Evolutionary conservation across 306 rosid genomes (phyloP), one percentile per base, ranked within the genome.

Genomic region (Pterocarpus santalinus): DNA sequence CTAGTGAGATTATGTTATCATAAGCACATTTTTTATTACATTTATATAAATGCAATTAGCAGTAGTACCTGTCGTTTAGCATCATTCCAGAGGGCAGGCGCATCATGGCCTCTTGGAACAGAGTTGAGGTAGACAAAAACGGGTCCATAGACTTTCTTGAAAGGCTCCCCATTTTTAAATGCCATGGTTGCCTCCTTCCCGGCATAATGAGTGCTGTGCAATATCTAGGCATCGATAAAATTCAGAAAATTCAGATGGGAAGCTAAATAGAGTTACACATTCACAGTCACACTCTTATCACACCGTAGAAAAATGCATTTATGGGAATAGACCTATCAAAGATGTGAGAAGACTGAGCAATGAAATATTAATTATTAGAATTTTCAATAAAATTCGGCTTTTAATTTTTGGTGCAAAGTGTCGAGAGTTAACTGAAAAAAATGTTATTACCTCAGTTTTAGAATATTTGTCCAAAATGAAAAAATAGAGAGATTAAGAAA

Each of bases 91-190:
- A 90, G 94, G 13, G 56, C 3, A 12, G 33, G 66, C 5, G 83
- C 35, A 57, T 81, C 72, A 9, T 81, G 63, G 1, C 10, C 30
- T 4, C 6, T n/a, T 5, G 86, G 57, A 73, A 55, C 57, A 0
- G 88, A 86, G 53, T 92, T 92, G 1, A 92, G 87, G 68, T 92
- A 84, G 11, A 81, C 65, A 63, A 83, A 85, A 52, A 89, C 80
- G 0, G 92, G 94, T 15, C 97, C 92, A 34, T 71, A 92, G 52
- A 90, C 94, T 73, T 88, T 92, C 51, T 82, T 92, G 90, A 90
- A 92, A 38, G 84, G 60, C 79, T 88, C 91, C 2, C 87, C 91
- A 12, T 86, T 61, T 41, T 56, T 30, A 32, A 90, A 84, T 55
- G 12, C 52, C 87, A 92, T 82, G 22, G 55, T 74, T 22, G 72